Evolutionary conservation across 2,329 filamentous ascomycete species (phyloP), one percentile per base, ranked within the genome.

Genomic region (Talaromyces sp.): DNA sequence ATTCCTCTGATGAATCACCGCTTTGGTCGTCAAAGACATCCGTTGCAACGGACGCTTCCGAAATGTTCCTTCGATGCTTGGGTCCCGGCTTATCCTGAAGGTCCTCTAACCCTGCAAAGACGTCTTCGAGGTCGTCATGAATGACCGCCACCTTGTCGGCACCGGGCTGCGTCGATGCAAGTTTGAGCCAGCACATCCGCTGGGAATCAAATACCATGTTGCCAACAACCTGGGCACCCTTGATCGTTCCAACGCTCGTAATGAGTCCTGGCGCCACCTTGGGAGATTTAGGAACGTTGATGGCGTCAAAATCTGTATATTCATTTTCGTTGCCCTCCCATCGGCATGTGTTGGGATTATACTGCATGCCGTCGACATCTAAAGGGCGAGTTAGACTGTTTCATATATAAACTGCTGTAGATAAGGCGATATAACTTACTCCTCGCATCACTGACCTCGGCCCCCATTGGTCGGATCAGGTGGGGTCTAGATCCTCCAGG

Each of bases 311-410:
- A 4, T 85, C 84, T 62, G 83, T 82, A 55, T 96, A 78, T 35
- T 82, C 88, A 66, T 91, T 93, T 71, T 99, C 94, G 67, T 99
- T 99, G 54, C 94, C 94, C 78, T 99, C 94, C 94, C 94, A 99
- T 52, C 86, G 83, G 68, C 87, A 94, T 8, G 89, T 89, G 28
- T 82, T 79, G 6, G 94, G 90, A 68, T 99, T 97, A 72, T 96
- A 99, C 56, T 85, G 87, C 94, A 99, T 99, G 63, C 93, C 94
- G 73, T 96, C 94, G 61, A 96, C 83, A 68, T 87, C 90, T 93
- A 65, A 40, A 56, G 59, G 61, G 21, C 50, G 25, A 58, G 65
- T 63, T 66, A 61, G 61, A 56, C 36, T 25, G 15, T 25, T 33
- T 45, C 15, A 52, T 36, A 52, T 25, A n/a, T n/a, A 51, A 21